Evolutionary conservation across 352 stramenopile species (phyloP).

Genomic region (Peronosclerospora sorghi): DNA sequence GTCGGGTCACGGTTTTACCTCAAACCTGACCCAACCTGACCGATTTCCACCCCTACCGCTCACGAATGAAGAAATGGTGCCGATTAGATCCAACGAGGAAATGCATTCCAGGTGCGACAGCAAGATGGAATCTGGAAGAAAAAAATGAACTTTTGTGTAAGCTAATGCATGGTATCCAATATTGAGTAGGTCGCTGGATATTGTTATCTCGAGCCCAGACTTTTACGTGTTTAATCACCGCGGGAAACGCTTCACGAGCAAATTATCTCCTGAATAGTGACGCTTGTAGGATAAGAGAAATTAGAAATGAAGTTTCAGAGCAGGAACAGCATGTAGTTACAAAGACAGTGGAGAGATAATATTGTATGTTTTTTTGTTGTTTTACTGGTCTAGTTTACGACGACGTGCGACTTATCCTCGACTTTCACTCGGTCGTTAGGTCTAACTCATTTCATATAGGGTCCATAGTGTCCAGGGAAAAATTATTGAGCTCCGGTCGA

Average conservation of each 20-base stretch:
- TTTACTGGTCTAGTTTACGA: too few species aligned
- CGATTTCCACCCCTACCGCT: too few species aligned
- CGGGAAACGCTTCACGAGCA: slow-evolving; percentile 63
- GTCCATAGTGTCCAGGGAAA: slow-evolving; percentile 76
- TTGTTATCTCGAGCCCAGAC: slow-evolving; percentile 54
- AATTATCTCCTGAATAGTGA: slow-evolving; percentile 27
- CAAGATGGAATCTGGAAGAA: slow-evolving; percentile 1
- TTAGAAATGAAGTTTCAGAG: neutral
- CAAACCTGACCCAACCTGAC: too few species aligned
- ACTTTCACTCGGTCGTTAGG: slow-evolving; percentile 39
- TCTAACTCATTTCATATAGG: slow-evolving; percentile 58
- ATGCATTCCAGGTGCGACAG: slow-evolving; percentile 47
- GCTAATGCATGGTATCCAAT: slow-evolving; percentile 1
- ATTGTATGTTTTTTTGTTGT: too few species aligned
- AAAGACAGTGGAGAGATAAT: too few species aligned
- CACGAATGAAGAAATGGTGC: slow-evolving; percentile 52
- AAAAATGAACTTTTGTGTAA: too few species aligned
- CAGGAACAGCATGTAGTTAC: too few species aligned
- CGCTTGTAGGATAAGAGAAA: neutral
- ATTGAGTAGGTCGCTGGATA: slow-evolving; percentile 46
- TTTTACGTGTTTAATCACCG: slow-evolving; percentile 81
- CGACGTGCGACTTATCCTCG: too few species aligned
- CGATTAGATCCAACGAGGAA: slow-evolving; percentile 61
- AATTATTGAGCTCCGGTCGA: too few species aligned
- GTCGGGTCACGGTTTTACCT: too few species aligned